These are phyloP conservation scores for Dictyostelium firmibasis DNA, from an alignment of 78 protist genomes.

Conservation along the genomic window DNA sequence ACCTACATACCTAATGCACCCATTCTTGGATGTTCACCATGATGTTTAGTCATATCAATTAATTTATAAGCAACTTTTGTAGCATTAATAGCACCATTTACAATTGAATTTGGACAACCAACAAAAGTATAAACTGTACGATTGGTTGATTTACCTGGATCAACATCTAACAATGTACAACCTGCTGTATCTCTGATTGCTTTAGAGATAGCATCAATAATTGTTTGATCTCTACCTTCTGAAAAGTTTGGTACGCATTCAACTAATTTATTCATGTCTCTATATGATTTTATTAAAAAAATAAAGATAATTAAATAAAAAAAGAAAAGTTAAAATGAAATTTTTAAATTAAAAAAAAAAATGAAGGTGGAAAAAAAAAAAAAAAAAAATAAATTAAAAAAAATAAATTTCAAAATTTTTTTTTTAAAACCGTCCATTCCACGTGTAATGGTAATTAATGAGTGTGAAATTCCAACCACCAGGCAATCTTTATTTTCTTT, in stretches of 20 bases:
- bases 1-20: constrained; percentile 52
- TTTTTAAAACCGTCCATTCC: neutral
- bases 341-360: neutral
- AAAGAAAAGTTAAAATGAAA: neutral
- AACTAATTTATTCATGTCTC: constrained; percentile 19
- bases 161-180: constrained; percentile 77
- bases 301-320: neutral
- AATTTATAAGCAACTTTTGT: constrained; percentile 40
- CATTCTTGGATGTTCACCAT: constrained; percentile 82
- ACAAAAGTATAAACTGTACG: constrained; percentile 84
- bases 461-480: neutral
- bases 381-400: neutral
- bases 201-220: constrained; percentile 77
- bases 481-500: neutral
- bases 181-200: constrained; percentile 67
- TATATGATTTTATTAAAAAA: neutral
- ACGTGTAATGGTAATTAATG: neutral
- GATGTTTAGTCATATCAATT: constrained; percentile 82
- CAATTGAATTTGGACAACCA: constrained; percentile 67
- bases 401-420: neutral
- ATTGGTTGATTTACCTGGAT: constrained; percentile 83
- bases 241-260: constrained; percentile 88
- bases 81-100: constrained; percentile 75
- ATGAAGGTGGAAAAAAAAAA: neutral
- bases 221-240: constrained; percentile 77